Base-by-base conservation (phyloP, 2,329 filamentous ascomycete species). In the Aspergillus tanneri region DNA sequence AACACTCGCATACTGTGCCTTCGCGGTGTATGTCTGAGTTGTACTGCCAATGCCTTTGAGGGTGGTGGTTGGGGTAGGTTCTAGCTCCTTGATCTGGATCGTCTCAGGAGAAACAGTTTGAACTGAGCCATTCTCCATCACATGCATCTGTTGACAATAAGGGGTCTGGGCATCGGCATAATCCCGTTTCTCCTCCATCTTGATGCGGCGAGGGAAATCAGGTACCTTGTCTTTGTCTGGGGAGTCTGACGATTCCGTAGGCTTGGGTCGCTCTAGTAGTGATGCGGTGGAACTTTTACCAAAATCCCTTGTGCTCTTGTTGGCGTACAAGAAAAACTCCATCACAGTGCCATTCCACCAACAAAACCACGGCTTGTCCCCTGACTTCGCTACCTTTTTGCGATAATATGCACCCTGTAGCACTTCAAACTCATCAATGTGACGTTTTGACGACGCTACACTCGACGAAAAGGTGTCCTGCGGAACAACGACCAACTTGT, bases 261-360 rank as follows among this genome's bases (percentile, higher is more conserved):
- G n/a, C n/a, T 43, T 8, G 16, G 34, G 11, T n/a, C n/a, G n/a
- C 9, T 30, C 24, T 16, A 42, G 49, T 43, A 27, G 38, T 35
- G 35, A 54, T 12, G 61, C 45, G n/a, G 58, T 61, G 16, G 58
- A 46, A 37, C 56, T 51, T 19, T 54, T 57, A 12, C 49, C 50
- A 10, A 46, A 50, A 18, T 59, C 60, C 21, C 58, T 56, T 11
- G 76, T 72, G 39, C 79, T 72, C 62, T 81, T 67, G 45, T 80
- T 76, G 44, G 82, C 72, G 59, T 86, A 88, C 38, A 88, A 77
- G 65, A 86, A 87, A 28, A 81, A 79, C 63, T 87, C 84, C 41
- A 87, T 73, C 44, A 82, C 74, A 0, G 84, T 87, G 11, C 74
- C 71, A 61, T 87, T 87, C 83, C 83, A 88, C 63, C 79, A 81